phyloP scores from a whole-genome alignment of 257 asterid genomes.

The Przewalskia tangutica region DNA sequence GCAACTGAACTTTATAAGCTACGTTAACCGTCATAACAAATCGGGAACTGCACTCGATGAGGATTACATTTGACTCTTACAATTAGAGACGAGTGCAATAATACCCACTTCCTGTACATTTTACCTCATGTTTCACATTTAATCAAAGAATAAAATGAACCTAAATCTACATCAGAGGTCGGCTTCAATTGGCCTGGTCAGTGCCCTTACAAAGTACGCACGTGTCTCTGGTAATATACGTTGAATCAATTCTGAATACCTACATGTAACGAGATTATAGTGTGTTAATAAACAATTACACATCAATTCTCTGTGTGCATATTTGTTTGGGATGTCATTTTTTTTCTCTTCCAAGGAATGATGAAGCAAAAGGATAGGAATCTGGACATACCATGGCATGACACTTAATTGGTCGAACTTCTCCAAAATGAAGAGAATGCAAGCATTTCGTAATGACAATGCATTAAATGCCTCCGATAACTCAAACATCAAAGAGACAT shows the following conservation, averaged over 20 bases:
- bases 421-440: slow-evolving; percentile 73
- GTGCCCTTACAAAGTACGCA: slow-evolving; percentile 54
- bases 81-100: not conserved
- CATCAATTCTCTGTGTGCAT: not conserved
- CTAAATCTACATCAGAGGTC: slow-evolving; percentile 32
- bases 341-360: not conserved
- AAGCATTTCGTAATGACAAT: slow-evolving; percentile 57
- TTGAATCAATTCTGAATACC: slow-evolving; percentile 66
- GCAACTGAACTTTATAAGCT: not conserved
- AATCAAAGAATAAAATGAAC: slow-evolving; percentile 39
- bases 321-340: not conserved
- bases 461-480: slow-evolving; percentile 92
- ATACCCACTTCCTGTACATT: slow-evolving; percentile 39
- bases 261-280: slow-evolving; percentile 16
- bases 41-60: not conserved
- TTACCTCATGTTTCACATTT: slow-evolving; percentile 19
- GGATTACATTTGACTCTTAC: not conserved
- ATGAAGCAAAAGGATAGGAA: not conserved
- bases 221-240: slow-evolving; percentile 77
- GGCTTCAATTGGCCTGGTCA: slow-evolving; percentile 43
- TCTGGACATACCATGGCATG: slow-evolving; percentile 54
- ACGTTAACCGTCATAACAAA: not conserved
- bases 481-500: slow-evolving; percentile 79
- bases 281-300: not conserved
- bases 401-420: slow-evolving; percentile 50